A percentile compares a stretch with the other conserved stretches of the same genome.
These are phyloP conservation scores for Toxicodendron radicans DNA, from an alignment of 345 rosid genomes.

Conservation along the genomic window DNA sequence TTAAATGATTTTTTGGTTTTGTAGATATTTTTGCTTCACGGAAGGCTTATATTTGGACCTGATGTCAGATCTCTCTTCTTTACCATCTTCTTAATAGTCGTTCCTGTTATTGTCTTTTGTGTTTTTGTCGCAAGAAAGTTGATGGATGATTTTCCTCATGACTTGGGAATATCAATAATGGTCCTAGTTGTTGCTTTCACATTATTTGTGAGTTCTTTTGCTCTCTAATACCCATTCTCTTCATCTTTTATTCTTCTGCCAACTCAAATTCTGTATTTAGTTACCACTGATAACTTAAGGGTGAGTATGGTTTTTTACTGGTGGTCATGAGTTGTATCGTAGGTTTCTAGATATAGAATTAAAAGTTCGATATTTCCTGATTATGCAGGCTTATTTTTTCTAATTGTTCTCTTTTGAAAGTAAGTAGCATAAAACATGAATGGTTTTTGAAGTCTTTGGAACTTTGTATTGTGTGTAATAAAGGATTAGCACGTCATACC, in stretches of 20 bases:
- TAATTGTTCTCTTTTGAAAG: not conserved
- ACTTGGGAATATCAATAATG: conserved; percentile 63
- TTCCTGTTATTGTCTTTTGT: conserved; percentile 74
- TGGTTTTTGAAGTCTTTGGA: not conserved
- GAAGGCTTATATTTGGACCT: conserved; percentile 96
- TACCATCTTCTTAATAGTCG: conserved; percentile 64
- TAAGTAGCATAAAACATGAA: not conserved
- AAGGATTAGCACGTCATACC: not conserved
- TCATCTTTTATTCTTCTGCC: not conserved
- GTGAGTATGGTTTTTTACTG: not conserved
- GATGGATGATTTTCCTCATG: conserved; percentile 65
- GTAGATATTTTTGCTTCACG: conserved; percentile 71
- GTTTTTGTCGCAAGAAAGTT: conserved; percentile 73
- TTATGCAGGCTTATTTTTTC: not conserved
- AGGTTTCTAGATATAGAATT: not conserved
- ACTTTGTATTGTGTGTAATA: not conserved
- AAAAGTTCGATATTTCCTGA: not conserved
- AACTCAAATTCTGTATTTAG: conserved; percentile 1
- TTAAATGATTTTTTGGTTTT: conserved; percentile 15
- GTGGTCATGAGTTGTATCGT: conserved; percentile 12
- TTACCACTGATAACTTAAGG: not conserved
- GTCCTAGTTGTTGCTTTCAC: conserved; percentile 50
- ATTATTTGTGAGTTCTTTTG: conserved; percentile 51
- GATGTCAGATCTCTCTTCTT: conserved; percentile 72
- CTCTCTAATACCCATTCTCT: conserved; percentile 21